These are phyloP conservation scores for Dendrobium huoshanense DNA, from an alignment of 106 monocot species.

Conservation along the genomic window DNA sequence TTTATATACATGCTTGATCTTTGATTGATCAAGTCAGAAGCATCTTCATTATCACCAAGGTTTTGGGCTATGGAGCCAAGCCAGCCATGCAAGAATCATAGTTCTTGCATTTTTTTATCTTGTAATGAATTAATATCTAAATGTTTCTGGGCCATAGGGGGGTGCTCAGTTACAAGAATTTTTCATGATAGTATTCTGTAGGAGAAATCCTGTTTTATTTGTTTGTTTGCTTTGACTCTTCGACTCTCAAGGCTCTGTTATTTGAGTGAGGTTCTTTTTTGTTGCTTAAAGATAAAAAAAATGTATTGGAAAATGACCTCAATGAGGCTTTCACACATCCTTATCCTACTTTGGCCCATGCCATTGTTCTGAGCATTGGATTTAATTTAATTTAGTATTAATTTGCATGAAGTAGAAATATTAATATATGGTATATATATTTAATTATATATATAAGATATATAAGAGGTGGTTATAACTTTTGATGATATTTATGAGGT, in stretches of 20 bases:
- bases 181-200: not conserved
- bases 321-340: no score
- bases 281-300: not conserved
- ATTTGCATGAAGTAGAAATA: no score
- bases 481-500: no score
- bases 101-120: not conserved
- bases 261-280: not conserved
- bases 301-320: not conserved
- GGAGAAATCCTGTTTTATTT: not conserved
- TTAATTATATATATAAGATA: no score
- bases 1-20: not conserved
- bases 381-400: no score
- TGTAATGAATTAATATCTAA: not conserved
- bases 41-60: not conserved
- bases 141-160: not conserved
- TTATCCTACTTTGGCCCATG: no score
- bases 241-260: not conserved
- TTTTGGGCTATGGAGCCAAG: not conserved
- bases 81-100: not conserved
- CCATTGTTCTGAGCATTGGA: no score
- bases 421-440: no score
- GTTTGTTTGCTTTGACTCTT: not conserved
- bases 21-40: not conserved
- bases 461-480: no score
- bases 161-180: not conserved